Evolutionary conservation across 495 filamentous ascomycete species (phyloP).

Genomic region (Penicillium maclennaniae): DNA sequence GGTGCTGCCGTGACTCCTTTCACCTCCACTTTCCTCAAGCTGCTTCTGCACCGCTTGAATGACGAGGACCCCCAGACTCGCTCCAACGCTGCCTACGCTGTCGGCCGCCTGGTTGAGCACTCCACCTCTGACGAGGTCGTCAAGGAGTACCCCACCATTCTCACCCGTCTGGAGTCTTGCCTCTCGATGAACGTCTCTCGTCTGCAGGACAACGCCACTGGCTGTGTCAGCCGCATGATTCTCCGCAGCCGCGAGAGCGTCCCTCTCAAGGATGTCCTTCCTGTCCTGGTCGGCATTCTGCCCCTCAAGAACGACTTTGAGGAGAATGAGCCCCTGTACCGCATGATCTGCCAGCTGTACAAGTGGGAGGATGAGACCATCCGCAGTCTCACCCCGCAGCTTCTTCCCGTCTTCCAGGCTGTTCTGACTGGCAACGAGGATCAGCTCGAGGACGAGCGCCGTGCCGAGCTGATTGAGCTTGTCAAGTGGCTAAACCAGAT

Average conservation of each 20-base stretch:
- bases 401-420: constrained; percentile 75
- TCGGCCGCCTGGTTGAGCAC: constrained; percentile 77
- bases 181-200: constrained; percentile 70
- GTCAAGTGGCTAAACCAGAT: constrained; percentile 65
- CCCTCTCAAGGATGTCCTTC: constrained; percentile 75
- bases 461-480: constrained; percentile 63
- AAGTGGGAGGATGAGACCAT: constrained; percentile 68
- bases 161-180: constrained; percentile 78
- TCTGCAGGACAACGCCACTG: constrained; percentile 88
- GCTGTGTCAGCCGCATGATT: constrained; percentile 91
- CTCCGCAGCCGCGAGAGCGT: constrained; percentile 73
- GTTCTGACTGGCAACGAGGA: constrained; percentile 76
- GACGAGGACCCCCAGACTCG: constrained; percentile 91
- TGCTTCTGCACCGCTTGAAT: constrained; percentile 78
- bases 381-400: constrained; percentile 67
- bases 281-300: constrained; percentile 70
- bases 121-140: constrained; percentile 71
- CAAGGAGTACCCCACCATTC: constrained; percentile 69
- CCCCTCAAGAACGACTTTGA: constrained; percentile 93
- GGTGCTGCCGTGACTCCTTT: constrained; percentile 68
- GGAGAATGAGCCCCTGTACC: constrained; percentile 90
- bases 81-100: constrained; percentile 89
- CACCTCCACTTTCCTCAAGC: constrained; percentile 69
- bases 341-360: constrained; percentile 83
- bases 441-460: constrained; percentile 79